Conservation (phyloP, 164 flowering plant genomes). For the Magnolia kwangsiensis region DNA sequence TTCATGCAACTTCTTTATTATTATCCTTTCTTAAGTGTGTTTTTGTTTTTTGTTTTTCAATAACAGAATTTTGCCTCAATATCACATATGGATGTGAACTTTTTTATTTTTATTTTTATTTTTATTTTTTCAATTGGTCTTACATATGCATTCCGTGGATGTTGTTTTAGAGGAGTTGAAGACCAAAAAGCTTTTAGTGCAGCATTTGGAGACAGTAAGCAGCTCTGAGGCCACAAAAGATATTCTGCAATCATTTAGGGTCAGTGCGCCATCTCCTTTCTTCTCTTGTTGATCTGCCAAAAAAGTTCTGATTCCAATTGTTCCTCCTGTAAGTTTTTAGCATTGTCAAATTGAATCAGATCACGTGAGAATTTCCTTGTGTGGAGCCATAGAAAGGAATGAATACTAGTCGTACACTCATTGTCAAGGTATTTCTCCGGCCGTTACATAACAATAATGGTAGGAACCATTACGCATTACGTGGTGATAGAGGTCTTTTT, state of each 20-base stretch:
- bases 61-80: not conserved
- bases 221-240: constrained; percentile 48
- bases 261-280: constrained; percentile 21
- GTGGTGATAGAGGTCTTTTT: no score
- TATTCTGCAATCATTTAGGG: constrained; percentile 59
- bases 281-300: not conserved
- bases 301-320: not conserved
- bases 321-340: not conserved
- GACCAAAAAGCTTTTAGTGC: constrained; percentile 56
- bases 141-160: constrained; percentile 1
- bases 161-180: constrained; percentile 38
- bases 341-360: no score
- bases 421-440: no score
- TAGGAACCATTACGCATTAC: no score
- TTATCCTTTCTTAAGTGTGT: not conserved
- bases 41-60: not conserved
- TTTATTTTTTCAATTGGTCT: not conserved
- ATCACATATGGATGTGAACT: not conserved
- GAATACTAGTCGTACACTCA: no score
- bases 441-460: no score
- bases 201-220: constrained; percentile 67
- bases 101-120: no score
- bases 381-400: no score
- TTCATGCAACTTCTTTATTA: not conserved
- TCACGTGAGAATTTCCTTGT: no score